These are phyloP conservation scores for Hortiboletus campestris DNA, from an alignment of 768 basidiomycete genomes.

Conservation along the genomic window DNA sequence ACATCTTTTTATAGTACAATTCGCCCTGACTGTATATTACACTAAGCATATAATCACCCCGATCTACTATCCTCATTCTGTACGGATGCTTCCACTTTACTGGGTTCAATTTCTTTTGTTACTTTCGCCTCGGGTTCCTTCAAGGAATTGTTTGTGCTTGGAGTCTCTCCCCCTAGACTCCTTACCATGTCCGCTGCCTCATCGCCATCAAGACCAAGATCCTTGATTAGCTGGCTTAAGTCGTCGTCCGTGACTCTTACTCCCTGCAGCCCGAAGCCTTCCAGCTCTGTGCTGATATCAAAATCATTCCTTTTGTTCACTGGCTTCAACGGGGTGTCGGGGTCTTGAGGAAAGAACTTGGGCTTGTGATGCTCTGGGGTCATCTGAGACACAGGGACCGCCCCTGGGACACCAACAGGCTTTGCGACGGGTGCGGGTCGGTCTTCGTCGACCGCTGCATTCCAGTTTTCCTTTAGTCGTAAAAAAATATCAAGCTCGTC, in stretches of 20 bases:
- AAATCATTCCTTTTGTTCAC: conserved; percentile 58
- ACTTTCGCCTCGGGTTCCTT: conserved; percentile 9
- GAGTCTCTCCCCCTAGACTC: conserved; percentile 47
- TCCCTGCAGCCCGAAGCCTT: conserved; percentile 71
- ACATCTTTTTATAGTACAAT: neutral
- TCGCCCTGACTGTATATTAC: conserved; percentile 3
- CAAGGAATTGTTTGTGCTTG: conserved; percentile 8
- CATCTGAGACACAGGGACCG: conserved; percentile 72
- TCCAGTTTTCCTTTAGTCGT: conserved; percentile 69
- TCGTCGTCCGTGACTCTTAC: conserved; percentile 78
- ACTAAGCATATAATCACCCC: neutral
- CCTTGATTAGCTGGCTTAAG: conserved; percentile 63
- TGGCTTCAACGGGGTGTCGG: conserved; percentile 48
- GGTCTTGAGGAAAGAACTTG: conserved; percentile 47
- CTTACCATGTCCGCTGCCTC: conserved; percentile 76
- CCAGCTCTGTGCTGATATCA: conserved; percentile 67
- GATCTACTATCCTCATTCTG: neutral
- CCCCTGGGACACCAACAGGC: conserved; percentile 81
- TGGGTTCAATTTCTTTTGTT: neutral
- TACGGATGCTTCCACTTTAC: neutral
- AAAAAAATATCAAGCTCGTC: conserved; percentile 70
- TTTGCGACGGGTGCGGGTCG: conserved; percentile 51
- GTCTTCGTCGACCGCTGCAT: conserved; percentile 57
- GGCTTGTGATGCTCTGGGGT: conserved; percentile 69
- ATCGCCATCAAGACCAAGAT: conserved; percentile 72